Evolutionary conservation across 1,139 yeast genomes (phyloP), one percentile per base, ranked within the genome.

Genomic region (Lodderomyces beijingensis): DNA sequence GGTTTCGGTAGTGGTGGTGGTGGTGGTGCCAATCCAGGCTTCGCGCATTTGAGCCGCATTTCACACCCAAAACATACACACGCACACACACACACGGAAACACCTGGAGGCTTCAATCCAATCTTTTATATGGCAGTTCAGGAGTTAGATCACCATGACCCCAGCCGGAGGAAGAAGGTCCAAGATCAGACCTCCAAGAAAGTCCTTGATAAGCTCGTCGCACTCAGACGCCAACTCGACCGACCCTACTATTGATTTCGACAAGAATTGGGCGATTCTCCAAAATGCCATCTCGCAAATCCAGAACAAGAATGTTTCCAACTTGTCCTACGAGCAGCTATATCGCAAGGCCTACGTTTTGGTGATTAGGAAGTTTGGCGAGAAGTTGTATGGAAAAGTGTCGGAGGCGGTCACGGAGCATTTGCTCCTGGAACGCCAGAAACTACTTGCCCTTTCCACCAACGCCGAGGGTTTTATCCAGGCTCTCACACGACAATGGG

Each of bases 311-410:
- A 78, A 84, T 50, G 89, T 88, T 8, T 77, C 87, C 4, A 72
- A 74, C 38, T 64, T 89, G 20, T 84, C 95, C 1, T 91, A 86
- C 51, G 96, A 88, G 46, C 86, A 80, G 44, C 68, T 91, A 2
- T 91, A 91, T 53, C 65, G 95, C 32, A 77, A 81, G 24, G 87
- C 94, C 0, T 91, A 91, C 50, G 77, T 79, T 14, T 54, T 88
- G 26, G 96, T 88, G 3, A 56, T 87, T 28, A 70, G 85, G 38
- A 88, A 86, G 45, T 74, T 71, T 45, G 95, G 95, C 3, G 75
- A 70, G 25, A 68, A 68, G 44, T 62, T 91, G 2, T 87, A 89
- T 48, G 80, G 75, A 4, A 71, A 77, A 30, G 81, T 87, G 10
- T 58, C 72, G 22, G 57, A 48, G 4, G 62, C 77, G 19, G 66